phyloP scores from a whole-genome alignment of 306 rosid species.

The Castanospermum australe region DNA sequence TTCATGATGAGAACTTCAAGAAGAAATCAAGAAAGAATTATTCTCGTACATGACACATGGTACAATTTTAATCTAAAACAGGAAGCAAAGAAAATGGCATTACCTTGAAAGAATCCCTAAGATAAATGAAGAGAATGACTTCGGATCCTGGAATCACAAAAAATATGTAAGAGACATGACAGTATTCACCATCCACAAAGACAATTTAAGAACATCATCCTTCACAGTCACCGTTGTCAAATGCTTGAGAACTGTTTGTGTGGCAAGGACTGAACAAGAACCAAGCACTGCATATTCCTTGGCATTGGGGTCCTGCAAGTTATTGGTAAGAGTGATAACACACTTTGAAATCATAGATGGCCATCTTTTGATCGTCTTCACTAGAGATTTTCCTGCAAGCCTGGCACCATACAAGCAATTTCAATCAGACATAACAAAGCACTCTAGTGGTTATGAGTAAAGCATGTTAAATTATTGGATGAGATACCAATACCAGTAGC shows the following conservation, averaged over 20 bases:
- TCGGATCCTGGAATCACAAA: constrained; percentile 69
- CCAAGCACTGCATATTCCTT: constrained; percentile 88
- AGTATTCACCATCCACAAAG: constrained; percentile 21
- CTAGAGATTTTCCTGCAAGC: constrained; percentile 88
- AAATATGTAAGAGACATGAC: constrained; percentile 33
- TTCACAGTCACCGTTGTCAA: constrained; percentile 65
- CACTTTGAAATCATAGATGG: constrained; percentile 93
- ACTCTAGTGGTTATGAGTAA: not conserved
- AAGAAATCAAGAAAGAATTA: constrained; percentile 31
- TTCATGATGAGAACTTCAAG: constrained; percentile 93
- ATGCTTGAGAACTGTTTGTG: constrained; percentile 93
- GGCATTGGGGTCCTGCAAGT: constrained; percentile 59
- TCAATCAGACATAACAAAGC: constrained; percentile 27
- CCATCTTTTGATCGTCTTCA: constrained; percentile 94
- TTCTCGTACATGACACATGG: constrained; percentile 10
- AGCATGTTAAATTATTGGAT: constrained; percentile 11
- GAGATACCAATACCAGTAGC: constrained; percentile 4
- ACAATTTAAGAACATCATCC: constrained; percentile 25
- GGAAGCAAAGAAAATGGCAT: constrained; percentile 14
- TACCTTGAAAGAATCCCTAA: constrained; percentile 96
- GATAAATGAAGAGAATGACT: constrained; percentile 76
- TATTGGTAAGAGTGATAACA: constrained; percentile 72
- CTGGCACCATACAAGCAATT: constrained; percentile 46
- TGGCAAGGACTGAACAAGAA: constrained; percentile 90
- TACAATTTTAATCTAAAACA: constrained; percentile 21